Conservation (phyloP, 2,329 filamentous ascomycete species). For the Dissoconium aciculare region DNA sequence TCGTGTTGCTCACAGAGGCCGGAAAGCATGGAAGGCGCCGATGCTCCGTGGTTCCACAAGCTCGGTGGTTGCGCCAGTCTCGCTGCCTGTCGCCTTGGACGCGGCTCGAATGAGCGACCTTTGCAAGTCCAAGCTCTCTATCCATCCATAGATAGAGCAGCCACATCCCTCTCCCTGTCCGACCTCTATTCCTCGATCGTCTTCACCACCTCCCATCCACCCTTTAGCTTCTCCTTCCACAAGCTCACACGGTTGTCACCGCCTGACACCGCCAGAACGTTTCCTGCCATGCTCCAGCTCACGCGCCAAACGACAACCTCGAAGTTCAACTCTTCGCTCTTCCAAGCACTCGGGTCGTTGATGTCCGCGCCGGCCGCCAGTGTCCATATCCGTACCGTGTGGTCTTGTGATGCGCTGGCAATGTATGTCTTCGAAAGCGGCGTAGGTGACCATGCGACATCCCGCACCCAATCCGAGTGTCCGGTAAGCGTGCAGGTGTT, state of each 20-base stretch:
- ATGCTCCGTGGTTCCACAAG: no score
- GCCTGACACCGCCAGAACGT: constrained; percentile 84
- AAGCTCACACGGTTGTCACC: constrained; percentile 93
- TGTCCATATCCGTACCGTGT: constrained; percentile 96
- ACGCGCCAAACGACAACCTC: constrained; percentile 88
- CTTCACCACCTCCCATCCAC: constrained; percentile 95
- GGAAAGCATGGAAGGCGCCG: no score
- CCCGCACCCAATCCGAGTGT: constrained; percentile 91
- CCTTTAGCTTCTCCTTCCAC: constrained; percentile 96
- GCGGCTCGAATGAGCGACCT: no score
- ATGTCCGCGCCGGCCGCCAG: constrained; percentile 28
- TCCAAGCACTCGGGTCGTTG: constrained; percentile 52
- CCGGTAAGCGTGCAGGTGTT: constrained; percentile 52
- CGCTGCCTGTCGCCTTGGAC: no score
- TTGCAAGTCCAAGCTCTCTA: no score
- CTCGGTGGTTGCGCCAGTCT: no score
- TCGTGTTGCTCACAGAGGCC: no score
- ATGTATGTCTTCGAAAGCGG: constrained; percentile 94
- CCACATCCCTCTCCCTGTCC: no score
- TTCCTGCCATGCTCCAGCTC: constrained; percentile 94
- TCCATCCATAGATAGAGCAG: no score
- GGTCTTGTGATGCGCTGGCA: constrained; percentile 86
- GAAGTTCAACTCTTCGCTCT: constrained; percentile 70
- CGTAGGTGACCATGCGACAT: constrained; percentile 93
- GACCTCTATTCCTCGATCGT: constrained; percentile 54